phyloP scores from a whole-genome alignment of 2,329 filamentous ascomycete species.

The Eutypa lata region DNA sequence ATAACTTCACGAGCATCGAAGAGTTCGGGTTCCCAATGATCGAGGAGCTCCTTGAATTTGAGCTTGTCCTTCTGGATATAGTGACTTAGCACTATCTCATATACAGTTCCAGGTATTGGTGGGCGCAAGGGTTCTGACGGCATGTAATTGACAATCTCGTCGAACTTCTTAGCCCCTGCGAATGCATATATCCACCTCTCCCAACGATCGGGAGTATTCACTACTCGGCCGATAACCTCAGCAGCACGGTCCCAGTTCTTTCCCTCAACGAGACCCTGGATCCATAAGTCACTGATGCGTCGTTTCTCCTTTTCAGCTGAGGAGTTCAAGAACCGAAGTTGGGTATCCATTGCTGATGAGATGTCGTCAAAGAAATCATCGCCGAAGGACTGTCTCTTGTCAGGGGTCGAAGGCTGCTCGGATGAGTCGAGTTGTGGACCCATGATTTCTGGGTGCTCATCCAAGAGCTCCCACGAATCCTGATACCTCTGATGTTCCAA shows the following conservation, averaged over 20 bases:
- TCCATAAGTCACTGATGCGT: conserved; percentile 88
- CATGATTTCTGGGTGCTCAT: conserved; percentile 79
- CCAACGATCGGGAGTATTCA: conserved; percentile 78
- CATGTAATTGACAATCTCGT: conserved; percentile 84
- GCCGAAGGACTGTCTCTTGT: conserved; percentile 35
- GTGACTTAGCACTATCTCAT: conserved; percentile 84
- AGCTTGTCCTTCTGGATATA: conserved; percentile 78
- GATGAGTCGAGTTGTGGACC: conserved; percentile 37
- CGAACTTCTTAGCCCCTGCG: conserved; percentile 78
- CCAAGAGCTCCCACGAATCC: conserved; percentile 83
- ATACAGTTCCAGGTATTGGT: conserved; percentile 75
- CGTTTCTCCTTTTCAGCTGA: conserved; percentile 82
- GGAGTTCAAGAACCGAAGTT: conserved; percentile 56
- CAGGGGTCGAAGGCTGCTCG: conserved; percentile 40
- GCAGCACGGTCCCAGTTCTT: conserved; percentile 77
- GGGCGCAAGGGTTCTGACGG: conserved; percentile 75
- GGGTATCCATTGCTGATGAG: conserved; percentile 60
- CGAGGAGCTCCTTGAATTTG: conserved; percentile 74
- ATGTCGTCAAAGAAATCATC: conserved; percentile 75
- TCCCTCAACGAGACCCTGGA: conserved; percentile 75
- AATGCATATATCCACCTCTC: conserved; percentile 96
- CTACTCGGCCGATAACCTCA: conserved; percentile 75
- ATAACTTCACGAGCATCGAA: conserved; percentile 78
- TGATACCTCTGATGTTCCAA: conserved; percentile 77
- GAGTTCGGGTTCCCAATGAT: conserved; percentile 79